phyloP scores from a whole-genome alignment of 2,329 filamentous ascomycete species.

The Diaporthe sp. region DNA sequence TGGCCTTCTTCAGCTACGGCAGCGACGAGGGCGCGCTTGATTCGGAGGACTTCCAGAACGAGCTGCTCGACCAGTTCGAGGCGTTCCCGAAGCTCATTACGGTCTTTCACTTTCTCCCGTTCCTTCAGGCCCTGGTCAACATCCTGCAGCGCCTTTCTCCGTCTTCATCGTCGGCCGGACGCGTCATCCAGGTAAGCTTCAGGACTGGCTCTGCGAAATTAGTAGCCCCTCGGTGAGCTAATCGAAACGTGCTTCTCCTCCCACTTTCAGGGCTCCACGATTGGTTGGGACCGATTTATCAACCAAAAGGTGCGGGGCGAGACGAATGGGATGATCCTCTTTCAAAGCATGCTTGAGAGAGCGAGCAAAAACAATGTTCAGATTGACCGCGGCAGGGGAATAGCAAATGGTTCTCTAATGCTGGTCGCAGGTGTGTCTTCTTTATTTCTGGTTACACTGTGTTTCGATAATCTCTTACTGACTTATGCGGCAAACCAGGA shows the following conservation, averaged over 20 bases:
- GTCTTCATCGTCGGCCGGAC: not conserved
- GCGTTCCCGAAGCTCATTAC: conserved; percentile 1
- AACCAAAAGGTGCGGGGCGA: not conserved
- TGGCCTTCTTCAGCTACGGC: conserved; percentile 3
- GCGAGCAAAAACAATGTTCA: conserved; percentile 1
- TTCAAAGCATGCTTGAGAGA: conserved; percentile 16
- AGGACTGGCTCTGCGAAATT: no score
- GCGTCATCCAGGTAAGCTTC: not conserved
- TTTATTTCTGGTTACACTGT: no score
- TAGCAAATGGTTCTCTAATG: conserved; percentile 16
- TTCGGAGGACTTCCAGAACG: not conserved
- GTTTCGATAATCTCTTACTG: not conserved
- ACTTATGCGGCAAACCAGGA: not conserved
- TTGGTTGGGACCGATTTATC: conserved; percentile 7
- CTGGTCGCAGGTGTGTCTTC: conserved; percentile 11
- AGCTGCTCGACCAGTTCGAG: conserved; percentile 9
- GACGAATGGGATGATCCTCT: conserved; percentile 9
- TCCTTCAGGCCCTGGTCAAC: not conserved
- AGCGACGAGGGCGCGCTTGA: conserved; percentile 2
- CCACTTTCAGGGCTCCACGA: not conserved
- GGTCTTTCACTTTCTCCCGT: not conserved
- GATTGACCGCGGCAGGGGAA: conserved; percentile 9
- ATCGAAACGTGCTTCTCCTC: not conserved
- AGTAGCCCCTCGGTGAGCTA: not conserved
- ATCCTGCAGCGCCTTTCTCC: conserved; percentile 11